Evolutionary conservation across 805 yeast genomes (phyloP), one percentile per base, ranked within the genome.

Genomic region (Pichia thaimueangensis): DNA sequence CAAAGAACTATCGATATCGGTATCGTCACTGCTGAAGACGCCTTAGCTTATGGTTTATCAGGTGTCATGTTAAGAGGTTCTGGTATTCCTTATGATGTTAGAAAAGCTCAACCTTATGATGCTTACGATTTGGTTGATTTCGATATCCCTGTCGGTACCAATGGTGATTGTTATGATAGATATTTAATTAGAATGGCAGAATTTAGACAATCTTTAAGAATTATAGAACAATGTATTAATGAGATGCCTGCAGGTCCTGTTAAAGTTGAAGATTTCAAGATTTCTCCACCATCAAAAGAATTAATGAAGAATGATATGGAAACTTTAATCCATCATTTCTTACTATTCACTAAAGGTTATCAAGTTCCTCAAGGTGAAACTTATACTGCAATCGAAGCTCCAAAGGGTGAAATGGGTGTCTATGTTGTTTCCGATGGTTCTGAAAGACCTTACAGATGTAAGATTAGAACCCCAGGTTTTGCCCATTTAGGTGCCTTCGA

Each of bases 321-420:
- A 71, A 82, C 91, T 19, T 73, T 86, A 54, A 86, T 86, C 62
- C 95, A 86, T 64, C 95, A 86, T 69, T 86, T 86, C 72, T 71
- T 86, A 63, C 71, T 83, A 53, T 86, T 80, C 71, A 83, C 95
- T 43, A 86, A 86, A 72, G 95, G 95, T 53, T 85, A 78, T 63
- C 79, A 81, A 29, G 95, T 86, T 33, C 95, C 95, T 35, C 83
- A 79, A 42, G 95, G 95, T 58, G 95, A 86, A 68, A 82, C 95
- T 10, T 86, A 86, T 63, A 84, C 93, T 39, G 91, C 86, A 44
- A 86, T 86, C 53, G 95, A 86, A 69, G 95, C 95, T 20, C 95
- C 95, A 62, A 86, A 86, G 76, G 95, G 95, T 62, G 95, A 86
- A 67, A 84, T 86, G 93, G 95, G 85, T 47, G 94, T 85, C 43